These are phyloP conservation scores for Punica granatum DNA, from an alignment of 345 rosid species.

Conservation along the genomic window DNA sequence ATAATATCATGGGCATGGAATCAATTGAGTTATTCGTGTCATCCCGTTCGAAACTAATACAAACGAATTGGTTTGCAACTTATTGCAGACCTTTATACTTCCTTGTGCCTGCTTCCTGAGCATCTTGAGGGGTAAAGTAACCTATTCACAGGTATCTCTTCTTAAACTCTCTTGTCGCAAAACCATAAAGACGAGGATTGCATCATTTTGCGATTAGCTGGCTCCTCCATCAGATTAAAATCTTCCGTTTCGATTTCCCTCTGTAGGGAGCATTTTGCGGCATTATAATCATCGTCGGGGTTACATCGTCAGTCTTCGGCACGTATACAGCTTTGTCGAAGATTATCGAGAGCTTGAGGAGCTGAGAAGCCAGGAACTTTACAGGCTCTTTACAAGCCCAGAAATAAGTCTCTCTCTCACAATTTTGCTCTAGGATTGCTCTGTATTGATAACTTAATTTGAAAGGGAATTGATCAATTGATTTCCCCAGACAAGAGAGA, in stretches of 20 bases:
- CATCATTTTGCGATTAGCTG: not conserved
- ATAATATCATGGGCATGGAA: not conserved
- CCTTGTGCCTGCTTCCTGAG: conserved; percentile 89
- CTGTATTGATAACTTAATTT: not conserved
- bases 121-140: conserved; percentile 55
- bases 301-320: conserved; percentile 49
- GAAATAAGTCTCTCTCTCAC: too few species aligned
- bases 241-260: not conserved
- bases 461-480: too few species aligned
- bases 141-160: conserved; percentile 43
- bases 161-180: too few species aligned
- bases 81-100: conserved; percentile 71
- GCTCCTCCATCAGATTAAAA: not conserved
- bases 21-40: not conserved
- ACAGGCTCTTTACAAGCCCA: not conserved
- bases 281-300: conserved; percentile 57
- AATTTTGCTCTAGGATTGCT: not conserved
- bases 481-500: too few species aligned
- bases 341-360: conserved; percentile 46
- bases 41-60: not conserved
- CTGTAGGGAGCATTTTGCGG: conserved; percentile 44
- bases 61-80: not conserved
- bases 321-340: conserved; percentile 57
- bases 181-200: not conserved
- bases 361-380: conserved; percentile 14